A percentile compares a stretch with the other conserved stretches of the same genome.
phyloP scores from a whole-genome alignment of 768 basidiomycete genomes.

The Suillus americanus region DNA sequence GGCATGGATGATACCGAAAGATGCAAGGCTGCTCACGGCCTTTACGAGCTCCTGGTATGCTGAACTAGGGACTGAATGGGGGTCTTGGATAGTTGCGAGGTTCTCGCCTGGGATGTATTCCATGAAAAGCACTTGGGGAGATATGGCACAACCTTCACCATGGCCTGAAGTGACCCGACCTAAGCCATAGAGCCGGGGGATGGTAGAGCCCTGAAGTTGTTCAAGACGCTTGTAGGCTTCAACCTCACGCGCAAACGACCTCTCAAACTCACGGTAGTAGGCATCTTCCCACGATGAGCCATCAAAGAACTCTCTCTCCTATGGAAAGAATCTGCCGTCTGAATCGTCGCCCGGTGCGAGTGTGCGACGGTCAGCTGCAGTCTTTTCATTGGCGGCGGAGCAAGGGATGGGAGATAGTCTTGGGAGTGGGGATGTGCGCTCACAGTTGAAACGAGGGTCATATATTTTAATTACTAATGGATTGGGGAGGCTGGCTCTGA shows the following conservation, averaged over 20 bases:
- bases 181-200: conserved; percentile 1
- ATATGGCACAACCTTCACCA: neutral
- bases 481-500: neutral
- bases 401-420: neutral
- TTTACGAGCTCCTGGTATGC: neutral
- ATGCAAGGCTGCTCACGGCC: neutral
- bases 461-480: no score
- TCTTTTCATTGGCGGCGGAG: neutral
- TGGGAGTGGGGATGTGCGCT: neutral
- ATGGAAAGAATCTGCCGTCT: neutral
- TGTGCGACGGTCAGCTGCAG: neutral
- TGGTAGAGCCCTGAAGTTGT: neutral
- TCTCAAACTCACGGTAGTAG: neutral
- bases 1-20: neutral
- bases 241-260: neutral
- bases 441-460: neutral
- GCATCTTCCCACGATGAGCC: neutral
- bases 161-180: neutral
- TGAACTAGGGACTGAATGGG: neutral
- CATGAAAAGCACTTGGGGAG: neutral
- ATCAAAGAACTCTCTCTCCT: neutral
- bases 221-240: neutral
- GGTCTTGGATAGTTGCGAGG: neutral
- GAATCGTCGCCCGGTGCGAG: neutral
- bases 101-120: conserved; percentile 5